Conservation (phyloP, 805 yeast species). For the Candida dajiaensis region DNA sequence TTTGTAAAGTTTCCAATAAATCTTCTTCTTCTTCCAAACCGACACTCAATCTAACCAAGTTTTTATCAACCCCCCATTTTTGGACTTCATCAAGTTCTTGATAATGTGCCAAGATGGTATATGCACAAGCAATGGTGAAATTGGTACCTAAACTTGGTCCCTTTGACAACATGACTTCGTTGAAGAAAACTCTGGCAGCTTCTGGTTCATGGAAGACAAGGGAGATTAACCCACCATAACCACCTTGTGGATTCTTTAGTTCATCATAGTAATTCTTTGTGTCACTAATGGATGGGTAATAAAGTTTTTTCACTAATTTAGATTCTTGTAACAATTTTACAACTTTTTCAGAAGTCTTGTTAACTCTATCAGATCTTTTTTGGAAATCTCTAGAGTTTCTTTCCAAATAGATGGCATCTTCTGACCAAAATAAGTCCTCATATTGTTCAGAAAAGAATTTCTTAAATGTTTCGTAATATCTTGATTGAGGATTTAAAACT, state of each 20-base stretch:
- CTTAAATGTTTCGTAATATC: conserved; percentile 44
- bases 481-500: conserved; percentile 65
- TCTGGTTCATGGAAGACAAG: conserved; percentile 58
- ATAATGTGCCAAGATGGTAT: conserved; percentile 81
- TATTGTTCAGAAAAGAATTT: conserved; percentile 44
- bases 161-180: conserved; percentile 63
- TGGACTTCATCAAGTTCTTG: conserved; percentile 74
- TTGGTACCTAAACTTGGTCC: conserved; percentile 92
- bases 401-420: conserved; percentile 88
- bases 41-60: conserved; percentile 73
- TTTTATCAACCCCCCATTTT: conserved; percentile 76
- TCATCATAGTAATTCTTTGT: conserved; percentile 65
- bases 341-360: conserved; percentile 49
- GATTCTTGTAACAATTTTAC: conserved; percentile 45
- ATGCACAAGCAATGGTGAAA: conserved; percentile 86
- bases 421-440: conserved; percentile 83
- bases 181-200: conserved; percentile 70
- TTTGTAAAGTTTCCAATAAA: conserved; percentile 27
- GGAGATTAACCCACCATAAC: conserved; percentile 85
- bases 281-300: conserved; percentile 57
- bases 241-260: conserved; percentile 63
- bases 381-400: conserved; percentile 89
- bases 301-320: conserved; percentile 53
- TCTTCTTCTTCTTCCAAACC: conserved; percentile 74
- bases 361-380: conserved; percentile 46